These are phyloP conservation scores for Mycena latifolia DNA, from an alignment of 768 basidiomycete genomes.

Conservation along the genomic window DNA sequence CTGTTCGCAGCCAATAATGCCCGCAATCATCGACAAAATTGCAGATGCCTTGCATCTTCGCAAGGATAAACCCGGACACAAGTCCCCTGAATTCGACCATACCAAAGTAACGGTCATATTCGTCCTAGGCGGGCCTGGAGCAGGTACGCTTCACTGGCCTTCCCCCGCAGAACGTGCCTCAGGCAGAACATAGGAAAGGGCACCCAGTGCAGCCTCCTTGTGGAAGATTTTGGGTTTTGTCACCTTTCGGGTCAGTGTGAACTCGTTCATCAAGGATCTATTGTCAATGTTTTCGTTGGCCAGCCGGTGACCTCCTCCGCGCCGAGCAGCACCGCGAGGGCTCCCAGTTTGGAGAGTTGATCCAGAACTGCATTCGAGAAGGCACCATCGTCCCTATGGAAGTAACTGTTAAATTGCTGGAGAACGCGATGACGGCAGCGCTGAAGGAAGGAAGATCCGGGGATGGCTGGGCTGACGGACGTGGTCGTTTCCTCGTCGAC, in stretches of 20 bases:
- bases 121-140: constrained; percentile 97
- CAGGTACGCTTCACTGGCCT: constrained; percentile 62
- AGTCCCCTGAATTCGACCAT: constrained; percentile 69
- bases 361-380: constrained; percentile 89
- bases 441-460: constrained; percentile 57
- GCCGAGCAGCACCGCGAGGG: constrained; percentile 92
- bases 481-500: constrained; percentile 93
- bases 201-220: constrained; percentile 91
- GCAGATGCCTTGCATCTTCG: constrained; percentile 48
- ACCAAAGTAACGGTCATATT: constrained; percentile 89
- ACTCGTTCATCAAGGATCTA: constrained; percentile 8
- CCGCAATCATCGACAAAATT: constrained; percentile 57
- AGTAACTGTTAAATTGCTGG: constrained; percentile 94
- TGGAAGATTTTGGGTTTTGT: constrained; percentile 86
- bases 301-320: constrained; percentile 97
- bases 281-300: constrained; percentile 25
- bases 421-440: constrained; percentile 87
- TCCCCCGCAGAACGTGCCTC: constrained; percentile 18
- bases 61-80: constrained; percentile 26
- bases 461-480: constrained; percentile 76
- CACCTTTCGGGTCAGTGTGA: constrained; percentile 87
- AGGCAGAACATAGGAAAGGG: constrained; percentile 81
- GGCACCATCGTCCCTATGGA: constrained; percentile 97
- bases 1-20: constrained; percentile 57
- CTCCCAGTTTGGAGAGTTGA: constrained; percentile 86